Conservation (phyloP, 176 grass and related monocot genomes). For the Aegilops speltoides region DNA sequence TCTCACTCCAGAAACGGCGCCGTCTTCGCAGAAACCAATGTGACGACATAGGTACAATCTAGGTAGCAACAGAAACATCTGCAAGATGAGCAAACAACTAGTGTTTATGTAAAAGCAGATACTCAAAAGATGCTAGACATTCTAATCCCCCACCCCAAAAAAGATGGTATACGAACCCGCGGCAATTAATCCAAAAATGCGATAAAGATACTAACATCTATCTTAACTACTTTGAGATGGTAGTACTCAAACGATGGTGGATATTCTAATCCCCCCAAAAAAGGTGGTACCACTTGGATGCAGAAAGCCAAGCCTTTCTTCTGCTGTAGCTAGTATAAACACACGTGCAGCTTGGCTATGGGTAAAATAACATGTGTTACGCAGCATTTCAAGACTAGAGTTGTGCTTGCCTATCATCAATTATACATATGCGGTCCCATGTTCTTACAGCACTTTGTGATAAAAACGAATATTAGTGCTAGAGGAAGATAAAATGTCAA, state of each 20-base stretch:
- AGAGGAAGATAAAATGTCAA: neutral
- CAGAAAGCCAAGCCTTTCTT: constrained; percentile 20
- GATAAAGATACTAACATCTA: constrained; percentile 2
- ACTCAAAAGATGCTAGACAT: neutral
- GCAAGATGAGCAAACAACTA: neutral
- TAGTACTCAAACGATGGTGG: too few species aligned
- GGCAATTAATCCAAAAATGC: neutral
- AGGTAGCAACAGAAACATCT: constrained; percentile 11
- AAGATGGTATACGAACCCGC: neutral
- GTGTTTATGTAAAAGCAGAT: neutral
- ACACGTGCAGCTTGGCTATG: neutral
- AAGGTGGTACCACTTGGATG: neutral
- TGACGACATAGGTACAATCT: neutral
- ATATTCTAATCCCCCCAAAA: too few species aligned
- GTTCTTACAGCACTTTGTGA: neutral
- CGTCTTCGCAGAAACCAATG: constrained; percentile 1
- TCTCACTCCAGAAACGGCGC: constrained; percentile 7
- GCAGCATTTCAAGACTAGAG: constrained; percentile 9
- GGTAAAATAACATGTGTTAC: neutral
- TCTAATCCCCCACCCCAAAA: too few species aligned
- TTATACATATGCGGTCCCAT: neutral
- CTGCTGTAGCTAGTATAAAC: neutral
- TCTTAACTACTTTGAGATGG: neutral
- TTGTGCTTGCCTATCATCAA: neutral
- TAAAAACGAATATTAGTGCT: neutral